Evolutionary conservation across 1,284 basidiomycete species (phyloP).

Genomic region (Mixia osmundae): DNA sequence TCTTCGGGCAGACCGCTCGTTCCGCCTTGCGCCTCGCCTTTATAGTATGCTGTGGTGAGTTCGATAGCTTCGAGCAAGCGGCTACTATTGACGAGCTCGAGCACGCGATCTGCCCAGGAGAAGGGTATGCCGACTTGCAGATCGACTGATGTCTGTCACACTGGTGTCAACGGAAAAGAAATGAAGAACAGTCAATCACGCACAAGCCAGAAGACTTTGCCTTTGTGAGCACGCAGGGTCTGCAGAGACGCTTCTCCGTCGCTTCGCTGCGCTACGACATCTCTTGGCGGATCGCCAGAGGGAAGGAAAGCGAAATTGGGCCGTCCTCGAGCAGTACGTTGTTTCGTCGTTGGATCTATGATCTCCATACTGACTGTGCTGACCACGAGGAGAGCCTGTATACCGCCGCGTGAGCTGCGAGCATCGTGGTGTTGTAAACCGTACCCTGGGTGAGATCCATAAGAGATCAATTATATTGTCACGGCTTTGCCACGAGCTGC

Average conservation of each 20-base stretch:
- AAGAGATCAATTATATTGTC: too few relatives aligned
- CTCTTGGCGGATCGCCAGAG: too few relatives aligned
- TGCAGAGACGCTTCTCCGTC: too few relatives aligned
- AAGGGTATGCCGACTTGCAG: slow-evolving; percentile 64
- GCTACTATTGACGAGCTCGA: slow-evolving; percentile 57
- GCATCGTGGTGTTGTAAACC: too few relatives aligned
- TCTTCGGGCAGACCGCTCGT: slow-evolving; percentile 62
- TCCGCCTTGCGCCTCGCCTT: slow-evolving; percentile 51
- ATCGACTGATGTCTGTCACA: slow-evolving; percentile 26
- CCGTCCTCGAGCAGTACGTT: too few relatives aligned
- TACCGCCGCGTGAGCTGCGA: background rate
- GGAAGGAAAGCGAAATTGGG: too few relatives aligned
- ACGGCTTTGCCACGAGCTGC: too few relatives aligned
- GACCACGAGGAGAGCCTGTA: background rate
- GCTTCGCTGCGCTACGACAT: too few relatives aligned
- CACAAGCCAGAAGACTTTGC: slow-evolving; percentile 73
- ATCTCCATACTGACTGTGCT: too few relatives aligned
- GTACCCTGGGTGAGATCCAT: too few relatives aligned
- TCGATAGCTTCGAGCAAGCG: slow-evolving; percentile 81
- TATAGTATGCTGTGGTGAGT: slow-evolving; percentile 57
- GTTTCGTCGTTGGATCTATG: too few relatives aligned
- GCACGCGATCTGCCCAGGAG: slow-evolving; percentile 84
- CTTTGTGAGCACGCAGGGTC: slow-evolving; percentile 36
- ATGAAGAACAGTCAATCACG: slow-evolving; percentile 20
- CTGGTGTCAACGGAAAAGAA: slow-evolving; percentile 14